Base-by-base conservation (phyloP, 495 filamentous ascomycete genomes). In the Mytilinidion resinicola region DNA sequence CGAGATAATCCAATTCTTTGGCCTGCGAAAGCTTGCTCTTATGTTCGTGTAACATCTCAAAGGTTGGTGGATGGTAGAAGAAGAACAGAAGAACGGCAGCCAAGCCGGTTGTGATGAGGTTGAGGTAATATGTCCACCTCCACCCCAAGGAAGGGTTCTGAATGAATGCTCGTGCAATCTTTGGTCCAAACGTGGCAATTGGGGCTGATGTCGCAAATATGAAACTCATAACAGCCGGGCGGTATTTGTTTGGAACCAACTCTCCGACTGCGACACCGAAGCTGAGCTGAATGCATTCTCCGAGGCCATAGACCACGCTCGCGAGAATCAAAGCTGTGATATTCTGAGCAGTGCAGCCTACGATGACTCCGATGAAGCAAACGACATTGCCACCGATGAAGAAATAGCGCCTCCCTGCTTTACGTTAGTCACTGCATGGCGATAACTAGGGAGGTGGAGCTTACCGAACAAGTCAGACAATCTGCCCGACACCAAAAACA, bases 31-130 rank as follows among this genome's bases (percentile, higher is more conserved):
- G 51, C 52, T 56, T 62, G 15, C 61, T 53, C 55, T 56, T 48
- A 41, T 54, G 51, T 6, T 55, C 44, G 38, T 63, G 60, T 35
- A 63, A 41, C 62, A 65, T 65, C 9, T 60, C 43, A 48, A 65
- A 68, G 9, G 53, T 68, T 51, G 66, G 66, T 39, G 66, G 66
- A 37, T 61, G 60, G 50, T 68, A 68, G 53, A 62, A 68, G 21
- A 65, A 43, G 42, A 60, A 57, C 39, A 53, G 55, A 10, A 53
- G 51, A 17, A 63, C 34, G 1, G 50, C 33, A 12, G 59, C 49
- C 12, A 63, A 14, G 35, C 44, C 59, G 42, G 56, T 58, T 4
- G 66, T 52, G n/a, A 54, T 55, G 39, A 61, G 56, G 38, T 55
- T 53, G 19, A 67, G 47, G 48, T 54, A 60, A 47, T 60, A 67